These are phyloP conservation scores for Magnusiomyces starmeri DNA, from an alignment of 1,139 yeast species.

Conservation along the genomic window DNA sequence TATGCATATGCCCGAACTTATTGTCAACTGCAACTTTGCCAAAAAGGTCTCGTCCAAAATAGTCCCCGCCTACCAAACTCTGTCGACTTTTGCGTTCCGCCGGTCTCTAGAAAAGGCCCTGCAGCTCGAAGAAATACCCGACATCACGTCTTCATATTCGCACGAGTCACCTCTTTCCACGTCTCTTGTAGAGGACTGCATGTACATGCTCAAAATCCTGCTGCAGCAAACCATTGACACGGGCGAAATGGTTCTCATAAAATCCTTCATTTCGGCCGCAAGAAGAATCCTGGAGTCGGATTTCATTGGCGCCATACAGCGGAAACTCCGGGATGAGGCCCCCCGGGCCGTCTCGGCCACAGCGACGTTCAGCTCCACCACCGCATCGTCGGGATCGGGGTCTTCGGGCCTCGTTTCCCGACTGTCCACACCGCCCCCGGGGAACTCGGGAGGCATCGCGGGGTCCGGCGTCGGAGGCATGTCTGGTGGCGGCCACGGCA, in stretches of 20 bases:
- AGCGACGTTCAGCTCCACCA: conserved; percentile 18
- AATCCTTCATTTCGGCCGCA: conserved; percentile 42
- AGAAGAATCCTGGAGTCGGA: conserved; percentile 43
- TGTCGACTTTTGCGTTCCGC: conserved; percentile 61
- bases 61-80: conserved; percentile 54
- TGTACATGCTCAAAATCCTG: conserved; percentile 63
- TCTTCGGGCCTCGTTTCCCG: conserved; percentile 15
- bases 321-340: conserved; percentile 47
- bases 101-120: conserved; percentile 79
- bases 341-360: conserved; percentile 24
- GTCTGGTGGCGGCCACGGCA: not conserved
- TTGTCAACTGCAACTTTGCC: conserved; percentile 54
- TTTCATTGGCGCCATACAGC: conserved; percentile 41
- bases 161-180: conserved; percentile 62
- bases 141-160: conserved; percentile 27
- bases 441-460: not conserved
- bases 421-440: conserved; percentile 18
- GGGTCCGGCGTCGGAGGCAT: conserved; percentile 4
- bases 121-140: conserved; percentile 69
- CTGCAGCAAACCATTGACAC: conserved; percentile 53
- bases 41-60: conserved; percentile 49
- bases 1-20: conserved; percentile 33
- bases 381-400: conserved; percentile 18
- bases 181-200: conserved; percentile 80
- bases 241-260: conserved; percentile 50